Base-by-base conservation (phyloP, 192 early-diverging fungal species). In the Geranomyces variabilis region DNA sequence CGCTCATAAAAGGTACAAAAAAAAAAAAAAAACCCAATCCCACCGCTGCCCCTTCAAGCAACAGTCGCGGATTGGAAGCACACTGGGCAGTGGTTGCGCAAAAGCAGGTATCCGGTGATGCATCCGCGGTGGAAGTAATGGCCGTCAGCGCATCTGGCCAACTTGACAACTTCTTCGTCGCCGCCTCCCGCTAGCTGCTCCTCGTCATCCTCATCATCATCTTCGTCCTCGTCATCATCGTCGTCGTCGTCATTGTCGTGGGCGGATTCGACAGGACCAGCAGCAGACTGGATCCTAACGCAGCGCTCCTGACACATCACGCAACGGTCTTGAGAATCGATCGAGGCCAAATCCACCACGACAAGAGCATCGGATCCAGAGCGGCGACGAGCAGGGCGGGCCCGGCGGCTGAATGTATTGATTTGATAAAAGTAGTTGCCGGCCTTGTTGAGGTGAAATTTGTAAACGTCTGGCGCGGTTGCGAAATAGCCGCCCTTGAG, bases 241-340 rank as follows among this genome's bases (percentile, higher is more conserved):
- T 53, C 51, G 6, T 53, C 51, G 6, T n/a, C 51, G 15, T 53
- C 51, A 15, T 26, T 4, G 51, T 53, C 46, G 10, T 47, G 46
- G 46, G 46, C 46, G 46, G 19, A 47, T 19, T 10, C 12, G 19
- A n/a, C n/a, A n/a, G n/a, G n/a, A n/a, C n/a, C n/a, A n/a, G n/a
- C n/a, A n/a, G n/a, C n/a, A n/a, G n/a, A n/a, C n/a, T n/a, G n/a
- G 36, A 10, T 41, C 36, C n/a, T 17, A 15, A 17, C 17, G 28
- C 22, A 60, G 58, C 17, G 28, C 17, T 60, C 58, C 30, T 60
- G 58, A 29, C 58, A 60, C 58, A 60, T 60, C 22, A 60, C 30
- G 28, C 58, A 60, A 29, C 58, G 58, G 30, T 60, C 58, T 7
- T 60, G 15, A 1, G 58, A 1, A 17, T 60, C 58, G 2, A 60